These are phyloP conservation scores for Saturnispora quitensis DNA, from an alignment of 805 yeast species.

Conservation along the genomic window DNA sequence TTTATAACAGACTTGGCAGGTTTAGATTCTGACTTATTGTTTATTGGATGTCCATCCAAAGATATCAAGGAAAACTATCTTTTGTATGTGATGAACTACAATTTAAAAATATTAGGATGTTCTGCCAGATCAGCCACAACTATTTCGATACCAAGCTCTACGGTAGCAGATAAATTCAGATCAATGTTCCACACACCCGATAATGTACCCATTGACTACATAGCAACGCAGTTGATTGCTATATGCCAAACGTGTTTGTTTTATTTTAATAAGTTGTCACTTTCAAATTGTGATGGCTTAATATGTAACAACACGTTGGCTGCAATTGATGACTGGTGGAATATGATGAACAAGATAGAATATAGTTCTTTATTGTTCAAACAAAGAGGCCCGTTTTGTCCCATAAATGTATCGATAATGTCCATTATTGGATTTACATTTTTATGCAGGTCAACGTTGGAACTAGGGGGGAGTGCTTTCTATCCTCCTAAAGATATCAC, in stretches of 20 bases:
- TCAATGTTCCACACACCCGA: slow-evolving; percentile 56
- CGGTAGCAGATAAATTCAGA: slow-evolving; percentile 73
- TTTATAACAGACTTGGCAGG: slow-evolving; percentile 79
- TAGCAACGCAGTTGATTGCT: slow-evolving; percentile 65
- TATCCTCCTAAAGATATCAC: slow-evolving; percentile 78
- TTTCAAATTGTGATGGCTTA: slow-evolving; percentile 72
- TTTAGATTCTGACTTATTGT: slow-evolving; percentile 55
- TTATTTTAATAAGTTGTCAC: slow-evolving; percentile 67
- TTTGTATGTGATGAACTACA: slow-evolving; percentile 62
- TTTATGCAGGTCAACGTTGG: slow-evolving; percentile 56
- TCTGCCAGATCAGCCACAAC: slow-evolving; percentile 78
- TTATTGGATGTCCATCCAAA: slow-evolving; percentile 63
- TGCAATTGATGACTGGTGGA: slow-evolving; percentile 80
- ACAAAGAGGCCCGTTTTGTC: slow-evolving; percentile 15
- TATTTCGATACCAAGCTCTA: slow-evolving; percentile 61
- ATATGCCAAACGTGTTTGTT: slow-evolving; percentile 67
- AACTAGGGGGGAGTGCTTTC: slow-evolving; percentile 37
- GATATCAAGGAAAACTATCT: slow-evolving; percentile 36
- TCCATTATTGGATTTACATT: slow-evolving; percentile 72
- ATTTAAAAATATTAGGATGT: slow-evolving; percentile 69
- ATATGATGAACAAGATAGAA: slow-evolving; percentile 30
- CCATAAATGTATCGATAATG: slow-evolving; percentile 46
- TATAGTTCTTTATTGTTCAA: slow-evolving; percentile 15
- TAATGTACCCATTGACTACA: slow-evolving; percentile 48
- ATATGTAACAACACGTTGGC: slow-evolving; percentile 68